Evolutionary conservation across 805 yeast genomes (phyloP).

Genomic region (Lipomyces orientalis): DNA sequence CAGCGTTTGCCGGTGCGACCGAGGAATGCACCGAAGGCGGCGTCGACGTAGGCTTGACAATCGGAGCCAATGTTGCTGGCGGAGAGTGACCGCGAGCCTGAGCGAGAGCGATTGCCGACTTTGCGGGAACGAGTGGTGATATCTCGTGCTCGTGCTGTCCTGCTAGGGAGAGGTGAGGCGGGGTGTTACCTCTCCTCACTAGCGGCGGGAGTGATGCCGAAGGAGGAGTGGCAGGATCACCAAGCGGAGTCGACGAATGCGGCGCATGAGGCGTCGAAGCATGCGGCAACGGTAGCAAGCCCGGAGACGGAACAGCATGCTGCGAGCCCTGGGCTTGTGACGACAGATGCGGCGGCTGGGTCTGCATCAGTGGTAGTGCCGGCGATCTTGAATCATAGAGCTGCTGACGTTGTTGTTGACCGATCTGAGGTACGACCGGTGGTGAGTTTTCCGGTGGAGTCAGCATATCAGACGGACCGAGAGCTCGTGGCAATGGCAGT

Average conservation of each 20-base stretch:
- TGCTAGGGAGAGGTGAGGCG: conserved; percentile 17
- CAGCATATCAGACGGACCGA: conserved; percentile 34
- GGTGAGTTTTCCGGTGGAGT: conserved; percentile 35
- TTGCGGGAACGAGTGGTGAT: conserved; percentile 8
- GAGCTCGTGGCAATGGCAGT: conserved; percentile 33
- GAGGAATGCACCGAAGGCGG: background rate
- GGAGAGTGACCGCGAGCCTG: conserved; percentile 6
- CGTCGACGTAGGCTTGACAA: background rate
- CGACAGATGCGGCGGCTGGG: conserved; percentile 4
- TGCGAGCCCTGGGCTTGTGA: background rate
- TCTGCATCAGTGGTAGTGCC: conserved; percentile 8
- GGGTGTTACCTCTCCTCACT: conserved; percentile 11
- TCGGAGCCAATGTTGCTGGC: conserved; percentile 10
- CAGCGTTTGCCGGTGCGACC: conserved; percentile 11
- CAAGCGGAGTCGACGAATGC: conserved; percentile 13
- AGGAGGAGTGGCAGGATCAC: conserved; percentile 32
- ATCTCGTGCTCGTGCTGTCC: conserved; percentile 15
- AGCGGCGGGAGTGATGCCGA: conserved; percentile 18
- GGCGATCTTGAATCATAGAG: background rate
- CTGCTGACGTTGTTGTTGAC: conserved; percentile 8
- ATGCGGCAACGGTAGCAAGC: background rate
- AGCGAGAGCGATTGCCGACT: background rate
- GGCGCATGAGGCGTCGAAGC: conserved; percentile 1
- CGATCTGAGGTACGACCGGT: conserved; percentile 6
- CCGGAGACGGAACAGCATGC: conserved; percentile 4